Conservation (phyloP, 768 basidiomycete species). For the Neoboletus magnificus region DNA sequence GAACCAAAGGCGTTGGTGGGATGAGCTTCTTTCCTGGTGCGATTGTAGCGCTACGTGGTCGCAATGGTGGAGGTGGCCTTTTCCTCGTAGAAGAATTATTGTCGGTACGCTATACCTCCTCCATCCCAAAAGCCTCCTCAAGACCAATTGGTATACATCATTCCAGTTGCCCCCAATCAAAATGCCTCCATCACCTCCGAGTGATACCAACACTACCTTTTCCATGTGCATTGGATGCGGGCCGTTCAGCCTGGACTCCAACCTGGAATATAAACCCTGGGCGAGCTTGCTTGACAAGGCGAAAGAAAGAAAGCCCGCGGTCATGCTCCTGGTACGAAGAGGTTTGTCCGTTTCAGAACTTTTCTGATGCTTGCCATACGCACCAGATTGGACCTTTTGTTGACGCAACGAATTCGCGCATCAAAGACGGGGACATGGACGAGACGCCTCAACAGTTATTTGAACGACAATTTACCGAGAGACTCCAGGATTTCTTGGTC, state of each 20-base stretch:
- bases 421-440: constrained; percentile 74
- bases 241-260: constrained; percentile 78
- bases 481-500: constrained; percentile 55
- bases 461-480: constrained; percentile 54
- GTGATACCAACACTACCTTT: constrained; percentile 43
- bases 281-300: constrained; percentile 58
- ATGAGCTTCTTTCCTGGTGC: constrained; percentile 86
- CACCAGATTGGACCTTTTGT: constrained; percentile 88
- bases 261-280: constrained; percentile 76
- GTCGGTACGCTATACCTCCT: constrained; percentile 48
- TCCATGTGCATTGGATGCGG: constrained; percentile 76
- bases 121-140: not conserved
- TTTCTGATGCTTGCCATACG: not conserved
- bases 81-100: constrained; percentile 83
- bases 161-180: constrained; percentile 62
- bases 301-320: constrained; percentile 64
- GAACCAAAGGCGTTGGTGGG: constrained; percentile 56
- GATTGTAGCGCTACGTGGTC: constrained; percentile 80
- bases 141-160: not conserved
- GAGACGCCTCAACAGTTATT: constrained; percentile 67
- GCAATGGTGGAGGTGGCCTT: constrained; percentile 86
- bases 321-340: constrained; percentile 66
- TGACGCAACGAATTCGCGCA: constrained; percentile 67
- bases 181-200: constrained; percentile 38
- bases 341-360: not conserved